Conservation (phyloP, 108 stramenopile species). For the Nitzschia sp. region DNA sequence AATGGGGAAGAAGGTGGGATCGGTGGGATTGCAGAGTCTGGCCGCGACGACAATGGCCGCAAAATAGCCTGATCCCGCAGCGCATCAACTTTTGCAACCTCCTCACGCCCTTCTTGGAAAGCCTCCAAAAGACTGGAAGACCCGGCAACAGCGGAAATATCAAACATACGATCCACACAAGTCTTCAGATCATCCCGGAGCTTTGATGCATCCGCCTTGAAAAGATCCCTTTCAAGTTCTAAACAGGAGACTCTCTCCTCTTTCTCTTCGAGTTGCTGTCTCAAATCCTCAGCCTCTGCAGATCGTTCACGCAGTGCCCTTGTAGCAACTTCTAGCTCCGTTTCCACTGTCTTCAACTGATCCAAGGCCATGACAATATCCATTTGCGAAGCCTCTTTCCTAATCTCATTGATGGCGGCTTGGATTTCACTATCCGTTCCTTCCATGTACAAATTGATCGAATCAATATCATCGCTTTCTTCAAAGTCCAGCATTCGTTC, state of each 20-base stretch:
- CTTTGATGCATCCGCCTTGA: constrained; percentile 41
- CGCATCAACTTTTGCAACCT: neutral
- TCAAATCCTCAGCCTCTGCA: constrained; percentile 27
- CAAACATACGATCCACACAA: constrained; percentile 40
- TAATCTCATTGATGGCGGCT: constrained; percentile 40
- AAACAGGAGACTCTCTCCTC: constrained; percentile 30
- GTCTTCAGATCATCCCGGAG: constrained; percentile 37
- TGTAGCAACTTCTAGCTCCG: constrained; percentile 25
- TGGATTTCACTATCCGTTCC: constrained; percentile 36
- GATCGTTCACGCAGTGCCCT: constrained; percentile 17
- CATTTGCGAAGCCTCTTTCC: constrained; percentile 43
- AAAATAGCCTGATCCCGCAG: neutral
- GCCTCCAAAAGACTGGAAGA: neutral
- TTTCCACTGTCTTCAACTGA: constrained; percentile 38
- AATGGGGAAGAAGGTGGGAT: neutral
- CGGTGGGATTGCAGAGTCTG: neutral
- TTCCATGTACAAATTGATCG: constrained; percentile 4
- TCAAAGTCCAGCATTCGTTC: neutral
- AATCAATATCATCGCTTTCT: constrained; percentile 4
- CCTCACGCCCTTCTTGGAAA: too few relatives aligned
- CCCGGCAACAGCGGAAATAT: constrained; percentile 21
- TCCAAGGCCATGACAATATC: constrained; percentile 43
- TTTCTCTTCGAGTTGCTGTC: constrained; percentile 11
- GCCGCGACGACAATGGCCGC: neutral
- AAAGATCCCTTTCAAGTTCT: constrained; percentile 44